Evolutionary conservation across 805 yeast genomes (phyloP), one percentile per base, ranked within the genome.

Genomic region (Saccharomycopsis sp.): DNA sequence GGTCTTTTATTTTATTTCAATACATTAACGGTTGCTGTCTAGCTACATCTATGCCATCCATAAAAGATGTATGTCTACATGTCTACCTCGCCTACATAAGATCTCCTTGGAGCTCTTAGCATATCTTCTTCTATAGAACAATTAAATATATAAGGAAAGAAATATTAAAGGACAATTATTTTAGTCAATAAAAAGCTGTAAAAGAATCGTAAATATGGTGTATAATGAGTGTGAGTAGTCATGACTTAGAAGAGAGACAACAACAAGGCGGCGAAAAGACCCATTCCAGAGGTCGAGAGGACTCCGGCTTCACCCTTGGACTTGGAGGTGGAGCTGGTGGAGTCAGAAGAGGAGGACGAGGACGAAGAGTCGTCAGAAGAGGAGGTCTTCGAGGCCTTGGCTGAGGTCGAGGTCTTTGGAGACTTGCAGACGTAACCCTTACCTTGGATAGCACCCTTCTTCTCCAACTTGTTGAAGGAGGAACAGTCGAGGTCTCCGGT

Each of bases 401-500:
- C 70, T 47, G 85, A 75, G 57, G 83, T 73, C 35, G 82, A 73
- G 22, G 77, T 68, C 54, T 81, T 71, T 64, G 84, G 85, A 73
- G 85, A 87, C 67, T 80, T 79, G 78, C 96, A 88, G 68, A 74
- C 80, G 79, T 83, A 92, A 68, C 83, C 78, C 79, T 89, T 90
- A 83, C 99, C 99, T 78, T 85, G 90, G 74, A 94, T 85, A 72
- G 81, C 88, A 75, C 96, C 96, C 68, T 80, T 79, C 69, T 77
- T 73, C 81, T 89, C 85, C 71, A 89, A 81, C 57, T 73, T 68
- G 73, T 87, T 81, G 78, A 92, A 89, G 57, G 80, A 77, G 63
- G 79, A 72, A 84, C 99, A 94, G 76, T 90, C 84, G 75, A 89
- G 84, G 69, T 87, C 86, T 71, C 89, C 87, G 59, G 76, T 71